Evolutionary conservation across 2,329 filamentous ascomycete species (phyloP).

Genomic region (Trichoderma lentiforme): DNA sequence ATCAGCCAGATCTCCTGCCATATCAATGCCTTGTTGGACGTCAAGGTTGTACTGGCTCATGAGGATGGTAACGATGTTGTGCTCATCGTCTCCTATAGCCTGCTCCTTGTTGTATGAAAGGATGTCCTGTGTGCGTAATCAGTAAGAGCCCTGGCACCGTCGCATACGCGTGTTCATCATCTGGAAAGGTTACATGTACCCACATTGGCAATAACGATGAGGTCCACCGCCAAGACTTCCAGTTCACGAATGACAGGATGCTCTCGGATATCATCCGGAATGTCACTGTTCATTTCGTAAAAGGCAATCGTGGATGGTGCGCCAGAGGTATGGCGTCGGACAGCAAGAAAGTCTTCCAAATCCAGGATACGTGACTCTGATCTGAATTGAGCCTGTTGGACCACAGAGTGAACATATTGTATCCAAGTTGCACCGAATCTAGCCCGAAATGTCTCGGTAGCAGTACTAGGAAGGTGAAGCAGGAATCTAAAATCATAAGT

Average conservation of each 20-base stretch:
- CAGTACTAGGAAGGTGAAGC: neutral
- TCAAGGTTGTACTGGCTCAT: neutral
- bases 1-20: neutral
- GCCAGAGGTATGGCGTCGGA: neutral
- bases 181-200: neutral
- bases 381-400: neutral
- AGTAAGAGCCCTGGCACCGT: neutral
- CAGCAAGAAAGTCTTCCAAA: neutral
- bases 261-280: neutral
- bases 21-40: neutral
- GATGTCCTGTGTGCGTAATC: neutral
- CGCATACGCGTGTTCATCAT: neutral
- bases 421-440: neutral
- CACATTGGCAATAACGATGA: neutral
- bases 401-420: neutral
- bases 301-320: neutral
- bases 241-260: neutral
- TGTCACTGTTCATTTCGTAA: neutral
- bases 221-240: neutral
- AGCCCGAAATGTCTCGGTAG: neutral
- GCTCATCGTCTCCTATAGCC: neutral
- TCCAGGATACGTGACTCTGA: neutral
- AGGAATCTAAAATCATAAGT: neutral
- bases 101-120: neutral
- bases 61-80: neutral